Evolutionary conservation across 768 basidiomycete species (phyloP), one percentile per base, ranked within the genome.

Genomic region (Crucibulum laeve): DNA sequence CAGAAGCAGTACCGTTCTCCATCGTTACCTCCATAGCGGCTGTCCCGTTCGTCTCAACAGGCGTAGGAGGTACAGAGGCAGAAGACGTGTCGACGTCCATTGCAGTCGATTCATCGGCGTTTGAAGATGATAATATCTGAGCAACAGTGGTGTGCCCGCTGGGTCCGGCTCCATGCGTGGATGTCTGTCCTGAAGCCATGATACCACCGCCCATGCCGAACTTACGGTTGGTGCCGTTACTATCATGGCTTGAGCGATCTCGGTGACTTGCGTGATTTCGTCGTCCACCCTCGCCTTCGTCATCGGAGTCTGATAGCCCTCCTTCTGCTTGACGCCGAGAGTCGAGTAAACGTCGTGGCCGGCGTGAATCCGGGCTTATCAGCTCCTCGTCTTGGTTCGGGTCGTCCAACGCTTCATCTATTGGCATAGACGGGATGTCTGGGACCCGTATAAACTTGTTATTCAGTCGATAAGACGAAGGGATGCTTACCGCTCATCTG

Each of bases 241-340:
- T 59, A 23, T 74, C 77, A 15, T 64, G 68, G 33, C 66, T 71
- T 38, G 77, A 79, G 18, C 67, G 68, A 25, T 80, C 74, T 21
- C 73, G 71, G 59, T 86, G 79, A 26, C 68, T 68, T 6, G 76
- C 67, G 45, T 83, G 82, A 53, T 92, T 75, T 45, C 84, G 73
- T 43, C 93, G 76, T 1, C 84, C 89, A 35, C 90, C 93, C 53
- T 87, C 87, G 14, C 91, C 94, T 65, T 99, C 96, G 59, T 99
- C 96, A 51, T 99, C 96, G 1, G 96, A 98, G 61, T 99, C 96
- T 5, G 92, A 96, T 10, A 96, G 74, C 56, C 94, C 91, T 17
- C 86, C 87, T 30, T 95, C 91, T 4, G 77, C 79, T 59, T 93
- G 92, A 48, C 87, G 74, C 18, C 84, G 74, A 18, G 82, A 77